Evolutionary conservation across 2,329 filamentous ascomycete genomes (phyloP), one percentile per base, ranked within the genome.

Genomic region (Pseudogymnoascus sp.): DNA sequence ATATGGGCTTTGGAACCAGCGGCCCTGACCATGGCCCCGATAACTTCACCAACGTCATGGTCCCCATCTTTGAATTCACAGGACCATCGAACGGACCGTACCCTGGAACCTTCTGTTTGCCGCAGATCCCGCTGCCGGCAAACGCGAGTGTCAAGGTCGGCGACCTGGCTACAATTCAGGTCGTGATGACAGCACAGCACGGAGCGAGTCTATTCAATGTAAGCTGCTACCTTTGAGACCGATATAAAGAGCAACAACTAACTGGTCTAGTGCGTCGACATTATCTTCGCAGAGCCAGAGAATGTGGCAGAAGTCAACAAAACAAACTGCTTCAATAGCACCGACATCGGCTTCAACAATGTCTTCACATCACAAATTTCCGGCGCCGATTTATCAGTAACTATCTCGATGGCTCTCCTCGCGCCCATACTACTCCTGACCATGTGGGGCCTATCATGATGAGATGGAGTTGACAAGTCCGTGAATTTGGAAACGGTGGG

Each of bases 81-180:
- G 93, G 93, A 0, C 92, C 93, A 1, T 83, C 82, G 45, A 94
- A 92, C 75, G 82, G 87, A 63, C 86, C 90, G n/a, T 99, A 92
- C 74, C 89, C 90, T 0, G 93, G 92, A 65, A 89, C 87, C 3
- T 85, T 97, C 71, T 99, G 94, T 72, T 78, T 97, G 55, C 92
- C 92, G 0, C 92, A 97, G 73, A 87, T 97, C 0, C 90, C 92
- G 1, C 78, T 97, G 41, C 94, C 94, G 0, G 80, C 78, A 5
- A 88, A 89, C 69, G 78, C 86, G 49, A 84, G 77, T 0, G 88
- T 91, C 55, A 86, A 89, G 58, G 78, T 87, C 0, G 94, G 94
- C n/a, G 90, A 96, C 76, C 87, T 90, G 72, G 92, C 91, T 23
- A 96, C 92, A 0, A 94, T 97, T 63, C 92, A 97, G 72, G 76